Percentiles rank a stretch among this genome's conserved stretches.
phyloP scores from a whole-genome alignment of 495 filamentous ascomycete species.

The Daldinia caldariorum region DNA sequence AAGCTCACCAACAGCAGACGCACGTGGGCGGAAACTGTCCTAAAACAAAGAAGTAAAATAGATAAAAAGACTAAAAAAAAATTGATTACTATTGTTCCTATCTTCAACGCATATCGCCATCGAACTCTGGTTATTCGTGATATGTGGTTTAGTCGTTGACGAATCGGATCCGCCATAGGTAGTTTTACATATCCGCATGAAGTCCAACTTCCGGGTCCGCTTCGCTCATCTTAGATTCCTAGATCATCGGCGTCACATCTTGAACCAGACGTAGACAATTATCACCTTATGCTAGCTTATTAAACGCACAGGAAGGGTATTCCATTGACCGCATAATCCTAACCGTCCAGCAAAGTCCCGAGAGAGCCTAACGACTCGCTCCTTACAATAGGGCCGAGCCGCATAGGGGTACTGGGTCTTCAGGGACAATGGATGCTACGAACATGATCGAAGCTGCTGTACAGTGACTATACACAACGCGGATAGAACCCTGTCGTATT shows the following conservation, averaged over 20 bases:
- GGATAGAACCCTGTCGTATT: background rate
- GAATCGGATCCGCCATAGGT: constrained; percentile 21
- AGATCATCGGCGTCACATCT: constrained; percentile 19
- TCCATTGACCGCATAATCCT: background rate
- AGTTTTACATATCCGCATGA: constrained; percentile 22
- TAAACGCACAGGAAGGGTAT: background rate
- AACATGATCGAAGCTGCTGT: background rate
- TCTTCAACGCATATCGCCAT: constrained; percentile 1
- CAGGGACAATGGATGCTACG: background rate
- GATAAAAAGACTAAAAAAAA: constrained; percentile 7
- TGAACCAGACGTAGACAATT: constrained; percentile 9
- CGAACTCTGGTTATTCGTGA: constrained; percentile 21
- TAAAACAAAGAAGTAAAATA: constrained; percentile 12
- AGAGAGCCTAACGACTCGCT: background rate
- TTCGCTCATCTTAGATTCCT: constrained; percentile 4
- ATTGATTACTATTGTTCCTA: constrained; percentile 15
- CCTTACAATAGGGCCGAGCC: background rate
- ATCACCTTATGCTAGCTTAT: background rate
- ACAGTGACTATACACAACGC: no score
- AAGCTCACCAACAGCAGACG: background rate
- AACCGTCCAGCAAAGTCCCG: background rate
- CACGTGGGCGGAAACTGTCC: constrained; percentile 9
- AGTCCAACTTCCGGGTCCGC: background rate
- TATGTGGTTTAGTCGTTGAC: constrained; percentile 5
- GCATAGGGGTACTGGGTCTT: background rate